phyloP scores from a whole-genome alignment of 164 flowering plant genomes.

The Pachysandra terminalis region DNA sequence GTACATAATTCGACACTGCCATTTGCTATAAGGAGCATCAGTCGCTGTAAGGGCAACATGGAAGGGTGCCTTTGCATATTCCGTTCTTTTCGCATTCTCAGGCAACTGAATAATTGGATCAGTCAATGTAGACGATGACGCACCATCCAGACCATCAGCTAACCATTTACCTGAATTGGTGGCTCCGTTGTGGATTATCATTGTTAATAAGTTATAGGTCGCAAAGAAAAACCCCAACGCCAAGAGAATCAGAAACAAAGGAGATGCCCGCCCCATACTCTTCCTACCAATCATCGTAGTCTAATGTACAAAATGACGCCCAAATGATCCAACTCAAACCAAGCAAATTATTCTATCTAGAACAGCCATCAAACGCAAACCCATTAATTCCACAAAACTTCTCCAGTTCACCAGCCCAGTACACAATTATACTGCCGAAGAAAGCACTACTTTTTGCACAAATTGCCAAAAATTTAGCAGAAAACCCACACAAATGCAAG shows the following conservation, averaged over 20 bases:
- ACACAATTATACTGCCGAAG: background rate
- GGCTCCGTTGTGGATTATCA: slow-evolving; percentile 40
- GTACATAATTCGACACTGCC: slow-evolving; percentile 97
- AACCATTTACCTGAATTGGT: slow-evolving; percentile 9
- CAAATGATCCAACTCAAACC: background rate
- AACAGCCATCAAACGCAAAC: background rate
- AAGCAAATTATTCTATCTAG: slow-evolving; percentile 6
- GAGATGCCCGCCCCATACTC: slow-evolving; percentile 44
- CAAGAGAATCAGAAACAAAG: slow-evolving; percentile 40
- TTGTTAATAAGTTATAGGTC: slow-evolving; percentile 54
- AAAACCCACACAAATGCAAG: background rate
- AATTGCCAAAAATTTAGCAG: background rate
- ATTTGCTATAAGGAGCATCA: slow-evolving; percentile 80
- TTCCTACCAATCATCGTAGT: slow-evolving; percentile 34
- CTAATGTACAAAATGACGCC: background rate
- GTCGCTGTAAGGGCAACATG: slow-evolving; percentile 94
- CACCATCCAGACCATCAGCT: slow-evolving; percentile 18
- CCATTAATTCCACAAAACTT: background rate
- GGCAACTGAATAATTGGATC: slow-evolving; percentile 75
- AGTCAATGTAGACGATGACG: background rate
- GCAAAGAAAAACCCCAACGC: slow-evolving; percentile 52
- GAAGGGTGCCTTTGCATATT: slow-evolving; percentile 32
- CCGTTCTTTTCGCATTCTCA: slow-evolving; percentile 24
- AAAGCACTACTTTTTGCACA: background rate
- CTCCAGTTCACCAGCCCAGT: background rate